Conservation (phyloP, 2,329 filamentous ascomycete genomes). For the Fusarium metavorans region DNA sequence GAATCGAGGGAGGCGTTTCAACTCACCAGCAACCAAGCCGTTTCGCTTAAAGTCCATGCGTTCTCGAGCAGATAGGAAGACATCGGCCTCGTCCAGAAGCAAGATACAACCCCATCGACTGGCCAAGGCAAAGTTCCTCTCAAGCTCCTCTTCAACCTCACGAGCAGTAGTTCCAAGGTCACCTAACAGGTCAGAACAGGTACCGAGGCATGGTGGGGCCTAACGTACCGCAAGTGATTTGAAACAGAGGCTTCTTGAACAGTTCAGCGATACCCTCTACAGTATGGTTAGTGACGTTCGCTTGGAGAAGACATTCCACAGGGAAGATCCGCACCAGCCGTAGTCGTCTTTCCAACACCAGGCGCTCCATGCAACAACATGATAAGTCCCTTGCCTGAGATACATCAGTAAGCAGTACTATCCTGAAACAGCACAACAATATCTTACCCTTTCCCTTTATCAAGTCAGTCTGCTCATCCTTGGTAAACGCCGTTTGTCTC, state of each 20-base stretch:
- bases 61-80: constrained; percentile 10
- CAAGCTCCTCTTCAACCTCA: background rate
- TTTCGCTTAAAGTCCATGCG: constrained; percentile 18
- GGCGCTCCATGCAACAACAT: constrained; percentile 16
- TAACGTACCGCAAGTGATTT: constrained; percentile 16
- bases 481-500: constrained; percentile 22
- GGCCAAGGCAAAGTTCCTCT: constrained; percentile 17
- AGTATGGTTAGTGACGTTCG: background rate
- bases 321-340: background rate
- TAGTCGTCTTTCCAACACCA: constrained; percentile 19
- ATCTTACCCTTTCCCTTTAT: constrained; percentile 48
- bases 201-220: no score
- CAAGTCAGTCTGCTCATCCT: constrained; percentile 44
- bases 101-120: constrained; percentile 22
- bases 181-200: background rate
- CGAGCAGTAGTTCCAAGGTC: constrained; percentile 1
- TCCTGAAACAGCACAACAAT: background rate
- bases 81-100: constrained; percentile 18
- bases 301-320: background rate
- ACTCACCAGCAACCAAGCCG: constrained; percentile 20
- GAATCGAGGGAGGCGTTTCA: fast-evolving
- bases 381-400: constrained; percentile 8
- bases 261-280: constrained; percentile 21
- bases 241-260: constrained; percentile 13
- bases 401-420: background rate